Percentiles rank a stretch among this genome's conserved stretches.
These are phyloP conservation scores for Zymoseptoria ardabiliae DNA, from an alignment of 2,329 filamentous ascomycete species.

Conservation along the genomic window DNA sequence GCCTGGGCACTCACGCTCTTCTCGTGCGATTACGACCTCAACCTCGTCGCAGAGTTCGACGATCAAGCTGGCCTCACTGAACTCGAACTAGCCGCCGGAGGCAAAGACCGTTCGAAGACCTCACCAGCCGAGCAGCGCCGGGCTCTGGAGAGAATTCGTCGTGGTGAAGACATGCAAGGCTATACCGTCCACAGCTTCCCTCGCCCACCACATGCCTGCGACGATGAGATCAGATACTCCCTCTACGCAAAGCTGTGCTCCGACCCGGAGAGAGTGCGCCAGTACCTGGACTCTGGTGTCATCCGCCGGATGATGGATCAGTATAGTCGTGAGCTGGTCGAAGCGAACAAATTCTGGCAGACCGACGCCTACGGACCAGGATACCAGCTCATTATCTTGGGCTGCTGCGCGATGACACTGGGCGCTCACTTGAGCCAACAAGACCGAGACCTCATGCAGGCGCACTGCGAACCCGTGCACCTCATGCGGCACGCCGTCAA, in stretches of 20 bases:
- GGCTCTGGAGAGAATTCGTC: neutral
- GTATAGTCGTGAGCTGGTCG: neutral
- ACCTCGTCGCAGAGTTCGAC: neutral
- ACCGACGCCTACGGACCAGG: conserved; percentile 1
- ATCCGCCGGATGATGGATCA: neutral
- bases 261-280: conserved; percentile 3
- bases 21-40: conserved; percentile 4
- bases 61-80: neutral
- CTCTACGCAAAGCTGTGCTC: conserved; percentile 1
- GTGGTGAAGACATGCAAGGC: neutral
- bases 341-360: neutral
- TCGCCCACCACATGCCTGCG: neutral
- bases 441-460: neutral
- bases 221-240: neutral
- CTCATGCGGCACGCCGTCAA: conserved; percentile 1
- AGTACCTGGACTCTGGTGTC: conserved; percentile 6
- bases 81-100: neutral
- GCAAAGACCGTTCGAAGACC: neutral
- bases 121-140: neutral
- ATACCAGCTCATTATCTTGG: conserved; percentile 6
- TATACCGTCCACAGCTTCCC: neutral
- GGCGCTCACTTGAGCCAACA: neutral
- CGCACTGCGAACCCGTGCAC: neutral
- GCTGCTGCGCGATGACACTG: conserved; percentile 8
- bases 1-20: conserved; percentile 4